Evolutionary conservation across 169 alveolate genomes (phyloP).

Genomic region (Fabrea salina): DNA sequence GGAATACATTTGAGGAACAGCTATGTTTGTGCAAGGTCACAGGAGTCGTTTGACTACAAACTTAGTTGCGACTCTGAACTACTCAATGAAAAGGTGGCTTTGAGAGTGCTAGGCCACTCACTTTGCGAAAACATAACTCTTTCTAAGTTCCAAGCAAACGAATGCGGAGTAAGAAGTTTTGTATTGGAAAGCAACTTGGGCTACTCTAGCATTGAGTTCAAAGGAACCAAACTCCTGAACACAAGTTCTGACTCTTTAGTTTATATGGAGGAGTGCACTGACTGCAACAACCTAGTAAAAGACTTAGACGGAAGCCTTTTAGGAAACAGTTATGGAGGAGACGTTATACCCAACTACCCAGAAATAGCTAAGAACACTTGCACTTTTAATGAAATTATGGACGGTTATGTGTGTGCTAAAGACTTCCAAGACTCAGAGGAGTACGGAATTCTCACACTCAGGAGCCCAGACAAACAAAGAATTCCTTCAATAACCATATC

Average conservation of each 20-base stretch:
- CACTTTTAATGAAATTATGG: neutral
- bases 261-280: constrained; percentile 57
- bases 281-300: no score
- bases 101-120: no score
- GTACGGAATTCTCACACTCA: constrained; percentile 3
- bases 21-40: no score
- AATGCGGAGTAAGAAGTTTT: neutral
- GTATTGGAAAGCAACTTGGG: neutral
- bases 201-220: neutral
- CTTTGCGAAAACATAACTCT: no score
- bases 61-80: no score
- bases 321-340: neutral
- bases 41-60: no score
- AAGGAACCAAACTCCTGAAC: constrained; percentile 11
- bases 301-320: neutral
- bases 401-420: constrained; percentile 8
- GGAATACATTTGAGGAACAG: no score
- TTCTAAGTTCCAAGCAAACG: neutral
- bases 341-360: neutral
- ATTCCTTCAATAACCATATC: constrained; percentile 1
- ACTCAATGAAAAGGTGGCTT: no score
- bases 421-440: neutral
- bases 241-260: constrained; percentile 36
- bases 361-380: neutral
- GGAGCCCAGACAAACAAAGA: neutral